phyloP scores from a whole-genome alignment of 164 flowering plant genomes.

The Brasenia schreberi region DNA sequence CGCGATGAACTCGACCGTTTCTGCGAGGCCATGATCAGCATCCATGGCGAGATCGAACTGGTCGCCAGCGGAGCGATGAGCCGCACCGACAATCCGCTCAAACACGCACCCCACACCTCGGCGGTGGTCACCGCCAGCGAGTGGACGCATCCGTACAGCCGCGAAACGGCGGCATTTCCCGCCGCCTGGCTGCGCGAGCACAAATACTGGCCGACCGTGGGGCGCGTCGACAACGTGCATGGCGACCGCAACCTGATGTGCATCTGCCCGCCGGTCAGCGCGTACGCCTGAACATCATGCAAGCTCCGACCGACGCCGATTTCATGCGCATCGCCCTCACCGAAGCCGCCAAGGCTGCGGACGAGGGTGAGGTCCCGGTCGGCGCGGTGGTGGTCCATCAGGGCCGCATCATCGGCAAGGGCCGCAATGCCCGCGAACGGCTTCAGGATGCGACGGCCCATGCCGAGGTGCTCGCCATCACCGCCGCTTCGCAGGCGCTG shows the following conservation, averaged over 20 bases:
- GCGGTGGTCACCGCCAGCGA: neutral
- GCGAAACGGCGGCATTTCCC: neutral
- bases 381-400: neutral
- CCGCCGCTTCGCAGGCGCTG: too few species aligned
- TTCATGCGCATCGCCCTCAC: neutral
- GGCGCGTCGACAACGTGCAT: constrained; percentile 93
- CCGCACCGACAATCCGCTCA: neutral
- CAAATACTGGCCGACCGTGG: constrained; percentile 25
- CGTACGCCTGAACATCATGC: neutral
- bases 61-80: constrained; percentile 51
- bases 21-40: constrained; percentile 90
- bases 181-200: neutral
- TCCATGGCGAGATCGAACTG: constrained; percentile 79
- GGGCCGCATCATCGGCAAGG: neutral
- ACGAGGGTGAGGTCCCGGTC: neutral
- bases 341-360: neutral
- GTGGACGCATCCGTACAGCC: neutral
- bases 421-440: neutral
- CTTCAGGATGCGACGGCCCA: neutral
- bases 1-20: constrained; percentile 95
- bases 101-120: neutral
- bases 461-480: neutral
- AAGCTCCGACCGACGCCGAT: neutral
- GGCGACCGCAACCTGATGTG: constrained; percentile 95
- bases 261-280: constrained; percentile 56